Percentiles rank a stretch among this genome's conserved stretches.
phyloP scores from a whole-genome alignment of 2,329 filamentous ascomycete genomes.

The Pseudogymnoascus pannorum region DNA sequence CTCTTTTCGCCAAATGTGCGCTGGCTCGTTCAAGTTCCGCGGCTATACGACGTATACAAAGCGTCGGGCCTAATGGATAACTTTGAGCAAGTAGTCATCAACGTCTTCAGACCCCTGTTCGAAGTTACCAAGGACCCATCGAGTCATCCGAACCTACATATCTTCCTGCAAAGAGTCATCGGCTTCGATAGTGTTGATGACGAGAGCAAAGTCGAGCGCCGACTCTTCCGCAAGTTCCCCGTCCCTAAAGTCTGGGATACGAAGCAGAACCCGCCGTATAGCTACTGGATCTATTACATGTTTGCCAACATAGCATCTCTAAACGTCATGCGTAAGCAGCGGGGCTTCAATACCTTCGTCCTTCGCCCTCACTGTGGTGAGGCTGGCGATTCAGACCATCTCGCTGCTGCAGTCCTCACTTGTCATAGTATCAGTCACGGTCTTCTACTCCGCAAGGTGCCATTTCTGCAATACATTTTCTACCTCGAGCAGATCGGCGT shows the following conservation, averaged over 20 bases:
- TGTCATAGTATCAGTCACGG: slow-evolving; percentile 97
- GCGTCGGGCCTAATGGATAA: slow-evolving; percentile 76
- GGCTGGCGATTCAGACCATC: slow-evolving; percentile 91
- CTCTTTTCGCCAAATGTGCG: slow-evolving; percentile 95
- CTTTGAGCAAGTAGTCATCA: slow-evolving; percentile 83
- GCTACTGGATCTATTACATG: slow-evolving; percentile 97
- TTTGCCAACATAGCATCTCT: slow-evolving; percentile 91
- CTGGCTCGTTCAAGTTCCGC: slow-evolving; percentile 93
- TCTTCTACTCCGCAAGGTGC: slow-evolving; percentile 84
- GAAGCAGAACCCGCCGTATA: slow-evolving; percentile 95
- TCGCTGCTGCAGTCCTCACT: slow-evolving; percentile 84
- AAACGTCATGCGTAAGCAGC: slow-evolving; percentile 82
- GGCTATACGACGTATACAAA: slow-evolving; percentile 94
- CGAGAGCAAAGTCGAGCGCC: slow-evolving; percentile 91
- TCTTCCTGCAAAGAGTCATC: slow-evolving; percentile 91
- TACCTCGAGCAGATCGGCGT: slow-evolving; percentile 98
- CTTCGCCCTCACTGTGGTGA: slow-evolving; percentile 93
- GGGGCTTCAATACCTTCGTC: slow-evolving; percentile 93
- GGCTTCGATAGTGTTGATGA: slow-evolving; percentile 98
- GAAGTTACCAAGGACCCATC: slow-evolving; percentile 84
- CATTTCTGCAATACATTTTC: slow-evolving; percentile 91
- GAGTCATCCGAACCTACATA: slow-evolving; percentile 84
- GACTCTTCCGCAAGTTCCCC: slow-evolving; percentile 93
- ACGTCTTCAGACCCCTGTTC: slow-evolving; percentile 89
- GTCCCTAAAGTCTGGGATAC: slow-evolving; percentile 83